Percentiles rank a stretch among this genome's conserved stretches.
phyloP scores from a whole-genome alignment of 331 rosid species.

The Spiraea crenata region DNA sequence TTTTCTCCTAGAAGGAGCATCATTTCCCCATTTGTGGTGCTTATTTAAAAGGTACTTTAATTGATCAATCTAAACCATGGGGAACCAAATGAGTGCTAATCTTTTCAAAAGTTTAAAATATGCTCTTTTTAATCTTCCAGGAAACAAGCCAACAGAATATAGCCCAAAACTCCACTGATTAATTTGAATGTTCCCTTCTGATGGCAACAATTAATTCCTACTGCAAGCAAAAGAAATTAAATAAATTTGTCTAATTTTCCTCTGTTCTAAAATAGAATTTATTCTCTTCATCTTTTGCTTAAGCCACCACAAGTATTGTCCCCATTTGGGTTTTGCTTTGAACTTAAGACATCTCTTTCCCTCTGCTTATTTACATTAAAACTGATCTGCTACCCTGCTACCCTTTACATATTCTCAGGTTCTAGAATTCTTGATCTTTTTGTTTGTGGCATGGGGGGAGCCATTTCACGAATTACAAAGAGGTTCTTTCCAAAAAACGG shows the following conservation, averaged over 20 bases:
- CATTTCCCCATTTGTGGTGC: background rate
- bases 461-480: slow-evolving; percentile 28
- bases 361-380: background rate
- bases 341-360: slow-evolving; percentile 26
- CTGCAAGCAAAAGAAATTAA: slow-evolving; percentile 14
- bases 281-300: slow-evolving; percentile 24
- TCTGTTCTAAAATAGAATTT: slow-evolving; percentile 25
- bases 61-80: background rate
- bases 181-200: slow-evolving; percentile 6
- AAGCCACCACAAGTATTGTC: slow-evolving; percentile 12
- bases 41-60: slow-evolving; percentile 10
- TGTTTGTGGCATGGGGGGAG: slow-evolving; percentile 35
- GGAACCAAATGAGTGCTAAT: slow-evolving; percentile 12
- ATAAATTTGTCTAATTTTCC: slow-evolving; percentile 3
- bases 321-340: slow-evolving; percentile 27
- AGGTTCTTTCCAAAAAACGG: slow-evolving; percentile 37
- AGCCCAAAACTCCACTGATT: background rate
- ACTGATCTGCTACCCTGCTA: background rate
- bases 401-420: background rate
- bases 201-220: slow-evolving; percentile 4
- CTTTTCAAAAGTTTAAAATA: slow-evolving; percentile 17
- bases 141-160: slow-evolving; percentile 17
- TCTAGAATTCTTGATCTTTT: background rate
- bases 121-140: slow-evolving; percentile 7
- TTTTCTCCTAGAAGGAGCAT: slow-evolving; percentile 5